These are phyloP conservation scores for Postia placenta DNA, from an alignment of 768 basidiomycete genomes.

Conservation along the genomic window DNA sequence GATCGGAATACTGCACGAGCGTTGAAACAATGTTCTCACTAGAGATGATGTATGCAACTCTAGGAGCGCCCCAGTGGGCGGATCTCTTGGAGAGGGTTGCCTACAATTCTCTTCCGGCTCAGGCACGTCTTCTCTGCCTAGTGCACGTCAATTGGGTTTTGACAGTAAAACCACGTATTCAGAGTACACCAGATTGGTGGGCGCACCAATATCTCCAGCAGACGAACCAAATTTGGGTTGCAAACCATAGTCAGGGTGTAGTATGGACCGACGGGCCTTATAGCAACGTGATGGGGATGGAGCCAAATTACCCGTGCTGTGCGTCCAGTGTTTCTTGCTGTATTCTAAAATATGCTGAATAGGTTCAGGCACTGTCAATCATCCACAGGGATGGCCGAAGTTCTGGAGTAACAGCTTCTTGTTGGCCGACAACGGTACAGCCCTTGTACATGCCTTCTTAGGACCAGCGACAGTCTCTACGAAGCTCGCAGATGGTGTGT, in stretches of 20 bases:
- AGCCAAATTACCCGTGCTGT: constrained; percentile 42
- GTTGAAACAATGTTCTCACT: constrained; percentile 61
- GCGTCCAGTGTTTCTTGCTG: neutral
- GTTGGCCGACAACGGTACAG: constrained; percentile 37
- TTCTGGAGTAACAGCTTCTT: constrained; percentile 48
- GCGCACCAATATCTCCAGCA: constrained; percentile 53
- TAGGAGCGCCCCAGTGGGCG: neutral
- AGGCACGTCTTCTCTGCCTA: too few species aligned
- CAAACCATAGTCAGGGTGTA: constrained; percentile 41
- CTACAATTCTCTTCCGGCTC: constrained; percentile 46
- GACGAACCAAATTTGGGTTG: constrained; percentile 50
- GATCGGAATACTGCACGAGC: constrained; percentile 49
- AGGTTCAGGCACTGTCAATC: constrained; percentile 49
- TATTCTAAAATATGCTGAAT: constrained; percentile 29
- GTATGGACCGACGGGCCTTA: constrained; percentile 23
- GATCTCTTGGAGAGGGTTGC: constrained; percentile 37
- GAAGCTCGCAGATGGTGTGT: constrained; percentile 33
- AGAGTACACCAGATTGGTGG: constrained; percentile 43
- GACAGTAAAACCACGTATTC: too few species aligned
- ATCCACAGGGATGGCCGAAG: constrained; percentile 51
- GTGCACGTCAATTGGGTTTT: too few species aligned
- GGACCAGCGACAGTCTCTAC: constrained; percentile 40
- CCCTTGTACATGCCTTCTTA: constrained; percentile 42
- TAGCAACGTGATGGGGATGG: constrained; percentile 44
- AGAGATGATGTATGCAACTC: constrained; percentile 15